Evolutionary conservation across 2,329 filamentous ascomycete genomes (phyloP).

Genomic region (Trichoderma endophyticum): DNA sequence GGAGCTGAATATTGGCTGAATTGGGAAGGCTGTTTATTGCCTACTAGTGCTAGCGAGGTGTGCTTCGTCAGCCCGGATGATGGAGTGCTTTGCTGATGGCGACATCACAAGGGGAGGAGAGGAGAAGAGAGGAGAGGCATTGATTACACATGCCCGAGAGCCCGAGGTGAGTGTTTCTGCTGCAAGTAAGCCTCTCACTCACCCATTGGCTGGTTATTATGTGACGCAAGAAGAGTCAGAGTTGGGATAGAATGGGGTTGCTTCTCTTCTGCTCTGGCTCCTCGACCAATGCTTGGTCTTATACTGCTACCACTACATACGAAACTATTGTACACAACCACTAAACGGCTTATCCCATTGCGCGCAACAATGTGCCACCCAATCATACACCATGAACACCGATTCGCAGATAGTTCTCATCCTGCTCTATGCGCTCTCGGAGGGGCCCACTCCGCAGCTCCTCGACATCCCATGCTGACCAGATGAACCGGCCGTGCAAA

Average conservation of each 20-base stretch:
- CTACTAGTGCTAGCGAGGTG: not conserved
- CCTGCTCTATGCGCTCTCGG: constrained; percentile 16
- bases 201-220: not conserved
- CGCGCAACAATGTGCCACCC: not conserved
- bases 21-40: not conserved
- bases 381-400: constrained; percentile 12
- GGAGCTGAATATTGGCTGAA: not conserved
- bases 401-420: not conserved
- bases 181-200: not conserved
- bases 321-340: not conserved
- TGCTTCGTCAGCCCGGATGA: not conserved
- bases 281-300: not conserved
- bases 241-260: not conserved
- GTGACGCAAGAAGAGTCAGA: not conserved
- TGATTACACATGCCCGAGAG: not conserved
- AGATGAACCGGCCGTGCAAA: constrained; percentile 43
- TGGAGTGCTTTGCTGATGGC: not conserved
- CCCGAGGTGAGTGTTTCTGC: not conserved
- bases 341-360: not conserved
- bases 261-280: not conserved
- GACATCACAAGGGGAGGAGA: not conserved
- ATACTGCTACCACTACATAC: not conserved
- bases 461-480: constrained; percentile 48
- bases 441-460: constrained; percentile 33
- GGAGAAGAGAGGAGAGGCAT: not conserved